Evolutionary conservation across 2,329 filamentous ascomycete genomes (phyloP).

Genomic region (Elsinoe fawcettii): DNA sequence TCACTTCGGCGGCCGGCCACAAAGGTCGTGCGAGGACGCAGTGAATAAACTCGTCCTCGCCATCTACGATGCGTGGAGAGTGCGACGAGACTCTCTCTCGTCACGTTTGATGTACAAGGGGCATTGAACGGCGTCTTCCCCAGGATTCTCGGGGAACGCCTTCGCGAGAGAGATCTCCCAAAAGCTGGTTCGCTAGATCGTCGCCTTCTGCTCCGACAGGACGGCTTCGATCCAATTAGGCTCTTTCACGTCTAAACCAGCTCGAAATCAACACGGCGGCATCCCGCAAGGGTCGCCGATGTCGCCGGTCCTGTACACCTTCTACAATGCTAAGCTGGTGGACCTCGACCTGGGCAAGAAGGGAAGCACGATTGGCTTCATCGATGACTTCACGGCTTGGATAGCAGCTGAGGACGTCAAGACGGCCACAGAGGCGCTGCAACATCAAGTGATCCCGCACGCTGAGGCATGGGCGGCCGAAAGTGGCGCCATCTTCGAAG

Average conservation of each 20-base stretch:
- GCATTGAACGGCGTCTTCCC: background rate
- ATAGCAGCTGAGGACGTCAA: background rate
- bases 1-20: too few species aligned
- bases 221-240: background rate
- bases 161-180: background rate
- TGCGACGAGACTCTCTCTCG: too few species aligned
- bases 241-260: background rate
- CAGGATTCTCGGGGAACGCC: background rate
- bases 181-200: background rate
- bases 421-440: background rate
- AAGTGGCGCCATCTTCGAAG: background rate
- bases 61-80: too few species aligned
- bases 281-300: slow-evolving; percentile 29
- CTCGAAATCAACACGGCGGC: slow-evolving; percentile 17
- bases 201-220: too few species aligned
- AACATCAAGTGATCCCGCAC: background rate
- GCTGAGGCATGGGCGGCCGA: background rate
- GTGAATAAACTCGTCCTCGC: too few species aligned
- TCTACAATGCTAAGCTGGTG: slow-evolving; percentile 27
- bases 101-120: too few species aligned
- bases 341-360: background rate
- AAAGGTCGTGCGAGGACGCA: too few species aligned
- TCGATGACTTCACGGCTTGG: background rate
- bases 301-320: slow-evolving; percentile 29
- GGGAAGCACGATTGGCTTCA: background rate